Conservation (phyloP, 345 rosid genomes). For the Pistacia integerrima region DNA sequence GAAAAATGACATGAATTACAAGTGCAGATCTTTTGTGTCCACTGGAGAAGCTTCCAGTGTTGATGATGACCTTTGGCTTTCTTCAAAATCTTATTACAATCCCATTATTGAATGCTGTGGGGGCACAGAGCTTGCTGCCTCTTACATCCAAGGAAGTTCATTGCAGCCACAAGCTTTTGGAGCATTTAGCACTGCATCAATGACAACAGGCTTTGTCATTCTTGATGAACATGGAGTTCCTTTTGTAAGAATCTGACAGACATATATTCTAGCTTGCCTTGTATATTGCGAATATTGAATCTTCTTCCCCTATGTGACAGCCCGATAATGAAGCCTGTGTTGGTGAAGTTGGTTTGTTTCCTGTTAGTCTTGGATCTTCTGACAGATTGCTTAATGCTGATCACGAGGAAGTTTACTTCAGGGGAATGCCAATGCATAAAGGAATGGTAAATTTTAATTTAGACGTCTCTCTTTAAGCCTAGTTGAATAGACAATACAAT, state of each 20-base stretch:
- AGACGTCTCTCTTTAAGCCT: too few relatives aligned
- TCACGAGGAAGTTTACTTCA: constrained; percentile 70
- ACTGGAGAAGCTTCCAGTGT: constrained; percentile 87
- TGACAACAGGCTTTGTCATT: constrained; percentile 78
- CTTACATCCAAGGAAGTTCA: constrained; percentile 64
- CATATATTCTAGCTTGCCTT: background rate
- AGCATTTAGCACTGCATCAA: constrained; percentile 70
- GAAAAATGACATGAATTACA: constrained; percentile 45
- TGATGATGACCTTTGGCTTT: constrained; percentile 95
- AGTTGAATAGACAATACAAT: too few relatives aligned
- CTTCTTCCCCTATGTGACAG: constrained; percentile 41
- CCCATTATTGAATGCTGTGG: constrained; percentile 86
- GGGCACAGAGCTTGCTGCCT: constrained; percentile 84
- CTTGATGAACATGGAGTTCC: constrained; percentile 70
- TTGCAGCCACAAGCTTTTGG: constrained; percentile 94
- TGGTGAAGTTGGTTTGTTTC: constrained; percentile 87
- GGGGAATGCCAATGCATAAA: constrained; percentile 75
- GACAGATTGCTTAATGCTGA: constrained; percentile 84
- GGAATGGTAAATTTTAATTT: constrained; percentile 47
- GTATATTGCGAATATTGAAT: background rate
- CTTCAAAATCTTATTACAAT: constrained; percentile 73
- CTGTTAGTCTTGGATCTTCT: constrained; percentile 65
- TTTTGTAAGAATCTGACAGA: constrained; percentile 40
- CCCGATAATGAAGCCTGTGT: constrained; percentile 71
- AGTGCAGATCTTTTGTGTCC: constrained; percentile 54